A percentile compares a stretch with the other conserved stretches of the same genome.
These are phyloP conservation scores for Nigrospora oryzae DNA, from an alignment of 2,329 filamentous ascomycete genomes.

Conservation along the genomic window DNA sequence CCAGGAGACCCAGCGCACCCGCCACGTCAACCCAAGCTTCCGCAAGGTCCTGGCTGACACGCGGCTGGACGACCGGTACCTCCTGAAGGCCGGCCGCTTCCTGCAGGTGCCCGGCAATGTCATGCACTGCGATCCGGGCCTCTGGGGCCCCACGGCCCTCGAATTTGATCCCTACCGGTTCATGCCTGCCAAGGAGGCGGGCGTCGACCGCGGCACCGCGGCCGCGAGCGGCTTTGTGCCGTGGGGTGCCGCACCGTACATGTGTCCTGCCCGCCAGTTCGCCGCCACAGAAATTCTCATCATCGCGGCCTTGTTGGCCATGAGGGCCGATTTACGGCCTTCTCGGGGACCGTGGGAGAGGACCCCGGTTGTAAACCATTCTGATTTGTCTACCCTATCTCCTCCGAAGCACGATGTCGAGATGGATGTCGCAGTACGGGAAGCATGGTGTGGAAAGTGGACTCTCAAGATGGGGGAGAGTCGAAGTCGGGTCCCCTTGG, in stretches of 20 bases:
- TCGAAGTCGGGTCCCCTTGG: constrained; percentile 12
- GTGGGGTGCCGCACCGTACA: background rate
- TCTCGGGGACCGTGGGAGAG: constrained; percentile 1
- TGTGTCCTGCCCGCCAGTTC: constrained; percentile 18
- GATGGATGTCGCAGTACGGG: background rate
- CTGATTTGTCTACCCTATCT: constrained; percentile 2
- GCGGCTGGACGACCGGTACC: constrained; percentile 19
- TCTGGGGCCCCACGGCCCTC: constrained; percentile 19
- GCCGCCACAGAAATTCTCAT: constrained; percentile 16
- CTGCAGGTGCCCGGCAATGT: constrained; percentile 18
- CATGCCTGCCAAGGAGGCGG: constrained; percentile 2
- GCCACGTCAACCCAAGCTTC: constrained; percentile 14
- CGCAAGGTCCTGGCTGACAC: constrained; percentile 22
- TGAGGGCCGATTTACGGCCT: constrained; percentile 12
- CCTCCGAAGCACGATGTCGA: constrained; percentile 1
- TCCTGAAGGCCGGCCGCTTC: constrained; percentile 22
- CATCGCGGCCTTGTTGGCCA: constrained; percentile 13
- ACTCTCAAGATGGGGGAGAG: constrained; percentile 14
- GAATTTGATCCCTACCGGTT: constrained; percentile 14
- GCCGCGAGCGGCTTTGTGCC: constrained; percentile 8
- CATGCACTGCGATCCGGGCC: constrained; percentile 12
- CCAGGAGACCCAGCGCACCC: constrained; percentile 25
- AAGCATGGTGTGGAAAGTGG: constrained; percentile 7
- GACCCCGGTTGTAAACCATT: constrained; percentile 1
- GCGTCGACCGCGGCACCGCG: constrained; percentile 2